phyloP scores from a whole-genome alignment of 2,329 filamentous ascomycete species.

The Cadophora malorum region DNA sequence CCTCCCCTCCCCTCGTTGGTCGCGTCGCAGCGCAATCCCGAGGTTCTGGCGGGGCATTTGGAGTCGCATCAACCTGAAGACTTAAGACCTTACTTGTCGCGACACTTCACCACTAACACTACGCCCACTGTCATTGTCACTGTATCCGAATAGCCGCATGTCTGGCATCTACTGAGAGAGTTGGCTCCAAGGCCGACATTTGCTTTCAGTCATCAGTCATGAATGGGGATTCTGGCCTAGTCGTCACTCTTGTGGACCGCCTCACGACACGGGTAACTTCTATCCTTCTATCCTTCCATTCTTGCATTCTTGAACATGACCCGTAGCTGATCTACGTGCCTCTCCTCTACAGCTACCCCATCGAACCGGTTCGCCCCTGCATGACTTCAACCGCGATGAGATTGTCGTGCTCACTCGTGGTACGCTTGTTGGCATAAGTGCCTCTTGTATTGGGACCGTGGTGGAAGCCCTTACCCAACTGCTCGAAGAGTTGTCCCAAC shows the following conservation, averaged over 20 bases:
- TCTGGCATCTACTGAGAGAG: slow-evolving; percentile 34
- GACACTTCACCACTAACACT: background rate
- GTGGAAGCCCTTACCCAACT: slow-evolving; percentile 63
- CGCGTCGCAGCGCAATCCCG: slow-evolving; percentile 10
- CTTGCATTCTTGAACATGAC: slow-evolving; percentile 7
- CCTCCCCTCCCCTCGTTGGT: background rate
- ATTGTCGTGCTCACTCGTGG: slow-evolving; percentile 65
- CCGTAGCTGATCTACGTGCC: slow-evolving; percentile 25
- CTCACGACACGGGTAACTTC: slow-evolving; percentile 64
- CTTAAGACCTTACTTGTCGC: background rate
- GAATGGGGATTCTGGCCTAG: slow-evolving; percentile 65
- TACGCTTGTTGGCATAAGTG: slow-evolving; percentile 66
- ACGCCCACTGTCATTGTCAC: background rate
- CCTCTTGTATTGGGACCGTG: slow-evolving; percentile 58
- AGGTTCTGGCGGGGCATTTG: slow-evolving; percentile 8
- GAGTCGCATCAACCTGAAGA: background rate
- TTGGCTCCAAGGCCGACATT: slow-evolving; percentile 37
- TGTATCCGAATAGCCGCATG: slow-evolving; percentile 37
- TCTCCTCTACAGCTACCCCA: slow-evolving; percentile 60
- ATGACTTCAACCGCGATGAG: slow-evolving; percentile 65
- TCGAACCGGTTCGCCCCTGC: slow-evolving; percentile 62
- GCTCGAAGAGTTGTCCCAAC: slow-evolving; percentile 63
- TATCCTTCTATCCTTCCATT: slow-evolving; percentile 16
- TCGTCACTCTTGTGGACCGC: slow-evolving; percentile 67
- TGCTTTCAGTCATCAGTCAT: slow-evolving; percentile 54